Base-by-base conservation (phyloP, 441 rosid species). In the Isatis lusitanica region DNA sequence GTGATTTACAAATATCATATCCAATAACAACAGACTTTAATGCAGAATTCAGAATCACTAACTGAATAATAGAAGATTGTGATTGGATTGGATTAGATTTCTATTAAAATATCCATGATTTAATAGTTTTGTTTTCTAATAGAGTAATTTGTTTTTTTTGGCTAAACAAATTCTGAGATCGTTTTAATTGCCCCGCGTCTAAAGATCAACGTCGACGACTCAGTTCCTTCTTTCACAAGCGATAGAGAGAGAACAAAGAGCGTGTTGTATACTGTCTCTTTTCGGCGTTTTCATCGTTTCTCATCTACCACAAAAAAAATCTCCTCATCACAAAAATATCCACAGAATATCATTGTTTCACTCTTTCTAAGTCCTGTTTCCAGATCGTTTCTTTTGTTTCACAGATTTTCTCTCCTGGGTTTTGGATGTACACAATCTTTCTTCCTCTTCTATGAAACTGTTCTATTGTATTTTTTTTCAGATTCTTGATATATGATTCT, bases 181-280 rank as follows among this genome's bases (percentile, higher is more conserved):
- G 67, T 65, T 70, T 69, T 30, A 9, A 47, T 39, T 15, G 68
- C 63, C 67, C 90, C 89, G 87, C 65, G 81, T 84, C 84, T 51
- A 74, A 75, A 52, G 85, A 53, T 21, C 11, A 81, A 78, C 60
- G 85, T 84, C 82, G 66, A 53, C 65, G 68, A 68, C 82, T 50
- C 55, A 63, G 69, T 58, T 51, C 64, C 71, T 63, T 79, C 63
- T 55, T 35, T 61, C 50, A 59, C 64, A 42, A 78, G 80, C 77
- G 74, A 62, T 42, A n/a, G 24, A 18, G 13, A 57, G 28, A 40
- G 60, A 58, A 28, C 24, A 63, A 43, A 62, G 28, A 46, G 68
- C 38, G 80, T 60, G 60, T 55, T 71, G 51, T 39, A n/a, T 44
- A 26, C 15, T 51, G 47, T 46, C 9, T 71, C 50, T 42, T 59